These are phyloP conservation scores for Globisporangium carolinianum DNA, from an alignment of 352 stramenopile genomes.

Conservation along the genomic window DNA sequence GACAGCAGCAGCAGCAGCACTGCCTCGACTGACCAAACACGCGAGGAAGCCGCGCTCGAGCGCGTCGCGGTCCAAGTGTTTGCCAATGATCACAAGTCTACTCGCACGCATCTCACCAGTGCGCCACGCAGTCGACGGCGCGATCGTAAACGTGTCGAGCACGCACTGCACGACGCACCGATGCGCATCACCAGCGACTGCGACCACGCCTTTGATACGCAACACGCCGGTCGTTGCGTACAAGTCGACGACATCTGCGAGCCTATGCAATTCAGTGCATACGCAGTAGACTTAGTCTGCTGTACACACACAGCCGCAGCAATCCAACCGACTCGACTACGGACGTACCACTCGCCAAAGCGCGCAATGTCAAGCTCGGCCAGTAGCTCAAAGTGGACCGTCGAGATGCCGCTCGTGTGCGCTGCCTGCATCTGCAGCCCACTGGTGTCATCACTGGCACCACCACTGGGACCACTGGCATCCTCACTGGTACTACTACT, in stretches of 20 bases:
- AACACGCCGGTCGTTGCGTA: conserved; percentile 57
- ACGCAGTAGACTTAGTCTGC: not conserved
- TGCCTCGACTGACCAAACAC: conserved; percentile 21
- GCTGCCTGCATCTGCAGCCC: conserved; percentile 14
- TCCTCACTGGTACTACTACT: not conserved
- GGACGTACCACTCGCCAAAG: conserved; percentile 49
- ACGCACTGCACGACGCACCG: conserved; percentile 65
- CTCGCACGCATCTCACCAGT: conserved; percentile 26
- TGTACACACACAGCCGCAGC: not conserved
- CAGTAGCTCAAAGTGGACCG: conserved; percentile 47
- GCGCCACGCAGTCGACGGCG: conserved; percentile 34
- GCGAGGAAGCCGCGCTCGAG: conserved; percentile 40
- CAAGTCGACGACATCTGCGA: conserved; percentile 39
- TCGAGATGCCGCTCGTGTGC: conserved; percentile 51
- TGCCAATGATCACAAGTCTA: conserved; percentile 59
- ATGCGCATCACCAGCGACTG: conserved; percentile 30
- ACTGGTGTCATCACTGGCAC: not conserved
- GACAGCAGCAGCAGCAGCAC: too few species aligned
- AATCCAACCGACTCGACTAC: not conserved
- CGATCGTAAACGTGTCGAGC: conserved; percentile 71
- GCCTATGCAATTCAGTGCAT: conserved; percentile 9
- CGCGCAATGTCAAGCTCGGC: conserved; percentile 33
- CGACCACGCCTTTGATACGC: conserved; percentile 59
- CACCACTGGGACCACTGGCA: not conserved
- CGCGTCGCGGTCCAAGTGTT: conserved; percentile 32